phyloP scores from a whole-genome alignment of 2,329 filamentous ascomycete species.

The Curvularia sp. region DNA sequence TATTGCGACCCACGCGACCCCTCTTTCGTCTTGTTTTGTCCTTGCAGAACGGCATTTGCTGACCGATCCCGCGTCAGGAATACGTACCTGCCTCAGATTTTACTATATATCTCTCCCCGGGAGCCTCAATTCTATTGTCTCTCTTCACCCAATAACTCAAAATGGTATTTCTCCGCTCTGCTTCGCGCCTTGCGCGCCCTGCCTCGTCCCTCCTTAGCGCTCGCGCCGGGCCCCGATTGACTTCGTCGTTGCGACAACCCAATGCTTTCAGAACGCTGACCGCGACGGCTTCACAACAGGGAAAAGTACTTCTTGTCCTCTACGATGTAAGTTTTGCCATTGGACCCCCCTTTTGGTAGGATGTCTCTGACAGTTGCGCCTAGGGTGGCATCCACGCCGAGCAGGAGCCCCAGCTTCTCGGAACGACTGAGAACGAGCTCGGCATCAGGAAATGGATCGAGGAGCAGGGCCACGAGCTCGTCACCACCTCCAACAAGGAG shows the following conservation, averaged over 20 bases:
- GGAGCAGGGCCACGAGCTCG: conserved; percentile 92
- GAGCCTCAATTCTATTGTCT: conserved; percentile 26
- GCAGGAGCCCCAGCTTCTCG: conserved; percentile 86
- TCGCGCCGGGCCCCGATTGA: conserved; percentile 50
- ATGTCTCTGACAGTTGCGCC: conserved; percentile 27
- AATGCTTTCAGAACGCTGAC: conserved; percentile 68
- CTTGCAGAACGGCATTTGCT: conserved; percentile 23
- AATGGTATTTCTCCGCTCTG: conserved; percentile 68
- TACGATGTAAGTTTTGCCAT: conserved; percentile 74
- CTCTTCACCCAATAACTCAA: conserved; percentile 46
- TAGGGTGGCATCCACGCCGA: conserved; percentile 82
- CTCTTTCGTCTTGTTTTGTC: conserved; percentile 13
- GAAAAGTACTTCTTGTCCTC: conserved; percentile 92
- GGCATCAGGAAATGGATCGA: conserved; percentile 97
- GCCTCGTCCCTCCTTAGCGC: conserved; percentile 60
- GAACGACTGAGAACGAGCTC: conserved; percentile 98
- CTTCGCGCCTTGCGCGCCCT: conserved; percentile 64
- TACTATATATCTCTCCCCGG: conserved; percentile 33
- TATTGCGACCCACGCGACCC: conserved; percentile 34
- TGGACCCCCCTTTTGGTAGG: conserved; percentile 1
- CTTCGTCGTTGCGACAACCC: conserved; percentile 55
- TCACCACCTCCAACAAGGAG: conserved; percentile 98
- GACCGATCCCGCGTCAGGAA: conserved; percentile 39
- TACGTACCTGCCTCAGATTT: conserved; percentile 30
- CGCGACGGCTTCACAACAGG: conserved; percentile 74